phyloP scores from a whole-genome alignment of 148 eudicot species.

The Persicaria tinctoria region DNA sequence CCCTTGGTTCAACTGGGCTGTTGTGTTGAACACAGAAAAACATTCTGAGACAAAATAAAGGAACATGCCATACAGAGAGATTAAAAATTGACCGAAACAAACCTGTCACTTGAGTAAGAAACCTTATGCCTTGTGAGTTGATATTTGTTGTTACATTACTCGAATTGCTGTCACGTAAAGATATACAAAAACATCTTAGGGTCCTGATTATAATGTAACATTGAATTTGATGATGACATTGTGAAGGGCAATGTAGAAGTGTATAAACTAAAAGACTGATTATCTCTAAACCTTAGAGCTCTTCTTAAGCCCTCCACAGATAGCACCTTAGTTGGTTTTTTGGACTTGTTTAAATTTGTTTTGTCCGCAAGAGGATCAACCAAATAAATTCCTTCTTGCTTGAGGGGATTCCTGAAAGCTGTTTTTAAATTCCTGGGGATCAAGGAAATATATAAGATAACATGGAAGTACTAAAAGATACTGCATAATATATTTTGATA shows the following conservation, averaged over 20 bases:
- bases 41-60: not conserved
- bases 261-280: not conserved
- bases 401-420: constrained; percentile 54
- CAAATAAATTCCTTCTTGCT: constrained; percentile 63
- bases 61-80: not conserved
- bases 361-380: constrained; percentile 52
- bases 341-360: constrained; percentile 33
- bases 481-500: not conserved
- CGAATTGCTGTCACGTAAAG: constrained; percentile 51
- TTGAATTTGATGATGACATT: not conserved
- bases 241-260: not conserved
- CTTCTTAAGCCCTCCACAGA: constrained; percentile 81
- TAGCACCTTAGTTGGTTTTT: constrained; percentile 47
- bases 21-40: not conserved
- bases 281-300: constrained; percentile 54
- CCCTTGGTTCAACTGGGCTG: constrained; percentile 12
- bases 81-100: not conserved
- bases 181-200: not conserved
- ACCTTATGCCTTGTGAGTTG: constrained; percentile 84
- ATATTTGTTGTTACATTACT: constrained; percentile 64
- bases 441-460: not conserved
- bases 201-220: not conserved
- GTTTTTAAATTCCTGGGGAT: constrained; percentile 66
- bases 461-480: not conserved
- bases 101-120: constrained; percentile 90